Conservation (phyloP, 352 stramenopile species). For the Pythium utonaiense region DNA sequence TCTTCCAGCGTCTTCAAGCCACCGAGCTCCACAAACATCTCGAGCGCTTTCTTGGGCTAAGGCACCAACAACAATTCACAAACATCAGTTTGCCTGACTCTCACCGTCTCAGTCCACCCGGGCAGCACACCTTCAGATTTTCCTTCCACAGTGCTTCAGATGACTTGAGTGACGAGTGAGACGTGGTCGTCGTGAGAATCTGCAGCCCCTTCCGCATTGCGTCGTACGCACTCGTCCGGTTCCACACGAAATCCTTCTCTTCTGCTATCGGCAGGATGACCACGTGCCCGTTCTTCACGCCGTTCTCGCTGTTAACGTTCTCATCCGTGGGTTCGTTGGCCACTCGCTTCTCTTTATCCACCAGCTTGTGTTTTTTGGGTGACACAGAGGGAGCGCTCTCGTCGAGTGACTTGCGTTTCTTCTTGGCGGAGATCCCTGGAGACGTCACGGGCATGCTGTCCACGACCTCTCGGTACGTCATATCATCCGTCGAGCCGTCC, state of each 20-base stretch:
- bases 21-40: conserved; percentile 45
- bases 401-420: conserved; percentile 39
- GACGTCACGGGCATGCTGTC: conserved; percentile 45
- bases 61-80: neutral
- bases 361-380: conserved; percentile 14
- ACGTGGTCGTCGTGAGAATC: conserved; percentile 36
- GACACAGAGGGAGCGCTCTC: neutral
- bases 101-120: neutral
- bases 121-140: conserved; percentile 34
- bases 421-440: conserved; percentile 14
- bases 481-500: conserved; percentile 50
- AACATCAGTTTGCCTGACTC: neutral
- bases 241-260: conserved; percentile 20
- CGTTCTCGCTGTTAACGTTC: conserved; percentile 18
- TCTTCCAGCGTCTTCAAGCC: conserved; percentile 42
- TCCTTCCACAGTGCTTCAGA: conserved; percentile 10
- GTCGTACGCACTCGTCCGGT: conserved; percentile 33
- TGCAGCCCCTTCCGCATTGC: conserved; percentile 59
- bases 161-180: conserved; percentile 18
- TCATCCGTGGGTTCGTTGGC: conserved; percentile 1
- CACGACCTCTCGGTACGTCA: conserved; percentile 57
- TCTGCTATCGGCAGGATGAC: neutral
- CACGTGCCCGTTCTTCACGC: neutral
- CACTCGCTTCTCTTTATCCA: neutral
- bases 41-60: conserved; percentile 50